These are phyloP conservation scores for Byssothecium circinans DNA, from an alignment of 2,329 filamentous ascomycete genomes.

Conservation along the genomic window DNA sequence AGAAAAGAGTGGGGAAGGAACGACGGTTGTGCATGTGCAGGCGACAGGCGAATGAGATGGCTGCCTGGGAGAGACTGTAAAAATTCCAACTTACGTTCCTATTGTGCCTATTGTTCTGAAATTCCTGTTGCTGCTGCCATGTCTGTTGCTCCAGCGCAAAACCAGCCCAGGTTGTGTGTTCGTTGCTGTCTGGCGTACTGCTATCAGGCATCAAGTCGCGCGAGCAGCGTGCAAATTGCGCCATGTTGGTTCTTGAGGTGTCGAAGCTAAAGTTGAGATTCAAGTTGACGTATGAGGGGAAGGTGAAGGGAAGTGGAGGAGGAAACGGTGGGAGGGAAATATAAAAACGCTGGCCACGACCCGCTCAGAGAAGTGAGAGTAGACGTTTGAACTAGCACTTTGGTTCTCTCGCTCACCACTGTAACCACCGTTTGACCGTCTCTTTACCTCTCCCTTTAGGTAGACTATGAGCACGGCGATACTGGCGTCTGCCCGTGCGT, in stretches of 20 bases:
- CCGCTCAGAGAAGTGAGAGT: no score
- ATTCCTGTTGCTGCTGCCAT: conserved; percentile 23
- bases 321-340: neutral
- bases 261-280: no score
- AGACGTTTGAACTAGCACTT: neutral
- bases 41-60: no score
- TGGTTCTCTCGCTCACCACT: neutral
- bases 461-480: neutral
- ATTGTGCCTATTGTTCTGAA: neutral
- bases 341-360: neutral
- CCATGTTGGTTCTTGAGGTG: conserved; percentile 2
- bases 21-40: neutral
- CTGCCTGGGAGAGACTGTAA: neutral
- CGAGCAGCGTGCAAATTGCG: conserved; percentile 3
- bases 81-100: conserved; percentile 15
- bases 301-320: neutral
- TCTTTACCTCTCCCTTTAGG: neutral
- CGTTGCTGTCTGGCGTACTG: neutral
- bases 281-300: neutral
- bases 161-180: neutral
- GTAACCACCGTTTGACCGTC: neutral
- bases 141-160: conserved; percentile 11
- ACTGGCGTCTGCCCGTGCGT: neutral
- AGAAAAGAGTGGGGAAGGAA: neutral
- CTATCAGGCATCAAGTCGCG: neutral